A percentile compares a stretch with the other conserved stretches of the same genome.
Evolutionary conservation across 805 yeast genomes (phyloP).

Genomic region (Starmerella stigmatis): DNA sequence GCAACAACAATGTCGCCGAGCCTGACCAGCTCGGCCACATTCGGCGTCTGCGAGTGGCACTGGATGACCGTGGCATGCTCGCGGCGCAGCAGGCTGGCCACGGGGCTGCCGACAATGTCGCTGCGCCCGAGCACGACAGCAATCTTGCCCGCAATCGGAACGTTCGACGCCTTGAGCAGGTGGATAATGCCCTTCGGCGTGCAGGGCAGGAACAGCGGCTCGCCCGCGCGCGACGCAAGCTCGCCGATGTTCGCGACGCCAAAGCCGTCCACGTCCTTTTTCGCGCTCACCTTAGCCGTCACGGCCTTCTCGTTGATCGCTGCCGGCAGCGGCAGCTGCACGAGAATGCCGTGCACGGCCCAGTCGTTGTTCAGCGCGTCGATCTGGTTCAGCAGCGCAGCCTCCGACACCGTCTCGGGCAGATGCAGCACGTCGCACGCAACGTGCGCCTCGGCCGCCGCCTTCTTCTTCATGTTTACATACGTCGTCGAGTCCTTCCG

Average conservation of each 20-base stretch:
- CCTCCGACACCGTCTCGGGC: slow-evolving; percentile 51
- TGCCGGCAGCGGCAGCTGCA: slow-evolving; percentile 82
- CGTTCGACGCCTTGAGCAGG: slow-evolving; percentile 58
- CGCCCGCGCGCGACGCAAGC: slow-evolving; percentile 73
- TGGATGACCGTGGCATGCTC: slow-evolving; percentile 78
- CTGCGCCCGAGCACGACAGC: slow-evolving; percentile 93
- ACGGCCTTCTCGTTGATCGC: slow-evolving; percentile 67
- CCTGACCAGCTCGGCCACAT: slow-evolving; percentile 47
- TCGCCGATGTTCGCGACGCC: slow-evolving; percentile 85
- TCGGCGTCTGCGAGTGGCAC: slow-evolving; percentile 62
- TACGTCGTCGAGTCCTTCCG: slow-evolving; percentile 87
- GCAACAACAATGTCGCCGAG: slow-evolving; percentile 82
- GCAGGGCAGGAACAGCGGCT: slow-evolving; percentile 78
- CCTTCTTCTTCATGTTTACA: slow-evolving; percentile 83
- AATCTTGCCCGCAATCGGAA: slow-evolving; percentile 60
- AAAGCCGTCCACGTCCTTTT: slow-evolving; percentile 93
- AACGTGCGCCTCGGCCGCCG: slow-evolving; percentile 76
- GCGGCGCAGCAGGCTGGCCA: slow-evolving; percentile 68
- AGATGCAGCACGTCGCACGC: slow-evolving; percentile 55
- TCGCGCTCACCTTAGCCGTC: slow-evolving; percentile 69
- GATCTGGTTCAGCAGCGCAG: slow-evolving; percentile 46
- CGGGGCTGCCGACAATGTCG: slow-evolving; percentile 93
- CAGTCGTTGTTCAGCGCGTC: slow-evolving; percentile 60
- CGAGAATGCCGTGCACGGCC: slow-evolving; percentile 71
- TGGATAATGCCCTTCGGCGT: slow-evolving; percentile 91